phyloP scores from a whole-genome alignment of 306 rosid genomes.

The Psophocarpus tetragonolobus region DNA sequence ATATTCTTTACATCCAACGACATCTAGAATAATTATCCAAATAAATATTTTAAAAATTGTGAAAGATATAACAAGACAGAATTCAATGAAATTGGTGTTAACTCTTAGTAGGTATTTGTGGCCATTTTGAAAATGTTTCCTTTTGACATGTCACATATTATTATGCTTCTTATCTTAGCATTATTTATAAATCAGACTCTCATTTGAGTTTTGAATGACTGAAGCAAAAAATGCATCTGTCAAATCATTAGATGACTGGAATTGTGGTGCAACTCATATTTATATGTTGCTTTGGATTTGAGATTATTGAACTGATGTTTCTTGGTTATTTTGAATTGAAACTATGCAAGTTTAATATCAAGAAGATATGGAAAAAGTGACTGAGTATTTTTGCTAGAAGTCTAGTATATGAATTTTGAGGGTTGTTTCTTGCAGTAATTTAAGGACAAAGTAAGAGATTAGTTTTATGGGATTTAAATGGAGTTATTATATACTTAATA shows the following conservation, averaged over 20 bases:
- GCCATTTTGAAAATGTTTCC: not conserved
- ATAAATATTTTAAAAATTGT: not conserved
- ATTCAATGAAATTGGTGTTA: slow-evolving; percentile 12
- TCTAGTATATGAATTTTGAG: not conserved
- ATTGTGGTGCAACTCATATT: not conserved
- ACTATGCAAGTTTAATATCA: not conserved
- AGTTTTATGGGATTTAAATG: not conserved
- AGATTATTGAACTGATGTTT: slow-evolving; percentile 9
- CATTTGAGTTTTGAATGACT: not conserved
- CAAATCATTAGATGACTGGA: not conserved
- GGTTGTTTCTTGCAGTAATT: not conserved
- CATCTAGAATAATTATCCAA: slow-evolving; percentile 13
- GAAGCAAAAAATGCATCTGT: not conserved
- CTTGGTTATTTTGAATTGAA: not conserved
- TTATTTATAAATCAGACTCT: not conserved
- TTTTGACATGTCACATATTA: not conserved
- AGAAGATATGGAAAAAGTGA: not conserved
- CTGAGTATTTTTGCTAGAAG: not conserved
- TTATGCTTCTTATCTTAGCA: not conserved
- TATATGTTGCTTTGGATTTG: not conserved
- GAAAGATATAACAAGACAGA: not conserved
- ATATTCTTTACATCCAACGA: not conserved
- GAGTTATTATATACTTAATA: not conserved
- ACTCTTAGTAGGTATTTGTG: not conserved
- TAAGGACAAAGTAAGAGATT: not conserved